phyloP scores from a whole-genome alignment of 441 rosid species.

The Erodium texanum region DNA sequence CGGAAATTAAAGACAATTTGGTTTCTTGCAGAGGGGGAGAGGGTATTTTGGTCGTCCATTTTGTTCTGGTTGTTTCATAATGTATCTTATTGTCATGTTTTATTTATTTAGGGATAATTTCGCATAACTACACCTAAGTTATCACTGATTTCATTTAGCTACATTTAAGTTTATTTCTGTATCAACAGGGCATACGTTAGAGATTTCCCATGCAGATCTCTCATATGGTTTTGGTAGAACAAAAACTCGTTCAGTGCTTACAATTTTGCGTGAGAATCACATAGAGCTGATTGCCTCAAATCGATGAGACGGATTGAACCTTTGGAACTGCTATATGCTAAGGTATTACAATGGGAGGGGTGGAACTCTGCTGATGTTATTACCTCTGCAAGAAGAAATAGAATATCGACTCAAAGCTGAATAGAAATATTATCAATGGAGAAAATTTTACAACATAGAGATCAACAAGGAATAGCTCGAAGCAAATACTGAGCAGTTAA shows the following conservation, averaged over 20 bases:
- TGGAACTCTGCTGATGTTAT: conserved; percentile 97
- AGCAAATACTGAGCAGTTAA: too few species aligned
- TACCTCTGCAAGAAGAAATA: conserved; percentile 60
- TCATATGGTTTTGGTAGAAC: not conserved
- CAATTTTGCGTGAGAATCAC: conserved; percentile 58
- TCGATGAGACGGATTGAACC: conserved; percentile 94
- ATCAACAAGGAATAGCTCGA: too few species aligned
- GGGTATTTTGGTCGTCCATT: too few species aligned
- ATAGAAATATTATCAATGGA: not conserved
- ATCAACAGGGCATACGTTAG: not conserved
- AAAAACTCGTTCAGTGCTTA: conserved; percentile 27
- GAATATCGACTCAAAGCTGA: conserved; percentile 9
- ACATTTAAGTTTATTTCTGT: too few species aligned
- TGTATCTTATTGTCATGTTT: too few species aligned
- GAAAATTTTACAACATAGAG: too few species aligned
- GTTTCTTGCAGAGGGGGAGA: too few species aligned
- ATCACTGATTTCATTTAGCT: too few species aligned
- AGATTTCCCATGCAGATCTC: conserved; percentile 1
- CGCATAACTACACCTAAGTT: too few species aligned
- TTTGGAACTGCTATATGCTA: conserved; percentile 94
- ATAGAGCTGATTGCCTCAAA: conserved; percentile 88
- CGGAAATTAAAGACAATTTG: too few species aligned
- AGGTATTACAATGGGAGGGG: conserved; percentile 74
- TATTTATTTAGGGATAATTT: too few species aligned
- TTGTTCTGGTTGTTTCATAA: too few species aligned